phyloP scores from a whole-genome alignment of 2,329 filamentous ascomycete genomes.

The Mycosphaerella arachidis region DNA sequence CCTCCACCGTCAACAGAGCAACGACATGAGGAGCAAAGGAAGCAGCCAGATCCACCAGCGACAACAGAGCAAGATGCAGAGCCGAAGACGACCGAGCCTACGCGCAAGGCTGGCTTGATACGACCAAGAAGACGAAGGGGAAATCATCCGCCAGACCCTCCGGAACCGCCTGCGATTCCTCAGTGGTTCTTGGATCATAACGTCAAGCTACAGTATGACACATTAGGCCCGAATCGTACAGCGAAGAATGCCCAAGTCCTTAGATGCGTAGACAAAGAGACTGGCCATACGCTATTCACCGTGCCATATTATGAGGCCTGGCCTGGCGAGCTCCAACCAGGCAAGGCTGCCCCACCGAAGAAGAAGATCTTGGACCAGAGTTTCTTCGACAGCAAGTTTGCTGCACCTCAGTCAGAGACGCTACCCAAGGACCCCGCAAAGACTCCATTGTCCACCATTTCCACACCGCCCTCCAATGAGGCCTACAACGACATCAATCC shows the following conservation, averaged over 20 bases:
- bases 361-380: constrained; percentile 17
- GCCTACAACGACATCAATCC: constrained; percentile 12
- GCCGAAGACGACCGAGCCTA: constrained; percentile 7
- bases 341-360: background rate
- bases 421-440: background rate
- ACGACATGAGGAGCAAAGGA: constrained; percentile 19
- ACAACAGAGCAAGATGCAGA: constrained; percentile 6
- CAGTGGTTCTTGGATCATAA: constrained; percentile 37
- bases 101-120: background rate
- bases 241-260: constrained; percentile 20
- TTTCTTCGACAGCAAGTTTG: constrained; percentile 22
- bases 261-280: constrained; percentile 29
- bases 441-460: background rate
- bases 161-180: constrained; percentile 33
- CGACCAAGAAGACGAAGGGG: background rate
- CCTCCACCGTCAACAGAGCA: constrained; percentile 12
- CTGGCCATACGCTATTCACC: constrained; percentile 30
- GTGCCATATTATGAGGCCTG: constrained; percentile 25
- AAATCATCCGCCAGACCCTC: constrained; percentile 4
- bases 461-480: constrained; percentile 8
- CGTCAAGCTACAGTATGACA: constrained; percentile 27
- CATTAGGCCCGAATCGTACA: constrained; percentile 8
- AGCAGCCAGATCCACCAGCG: constrained; percentile 5
- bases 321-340: constrained; percentile 7
- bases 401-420: background rate